These are phyloP conservation scores for Beta macrorhiza DNA, from an alignment of 179 eudicot species.

Conservation along the genomic window DNA sequence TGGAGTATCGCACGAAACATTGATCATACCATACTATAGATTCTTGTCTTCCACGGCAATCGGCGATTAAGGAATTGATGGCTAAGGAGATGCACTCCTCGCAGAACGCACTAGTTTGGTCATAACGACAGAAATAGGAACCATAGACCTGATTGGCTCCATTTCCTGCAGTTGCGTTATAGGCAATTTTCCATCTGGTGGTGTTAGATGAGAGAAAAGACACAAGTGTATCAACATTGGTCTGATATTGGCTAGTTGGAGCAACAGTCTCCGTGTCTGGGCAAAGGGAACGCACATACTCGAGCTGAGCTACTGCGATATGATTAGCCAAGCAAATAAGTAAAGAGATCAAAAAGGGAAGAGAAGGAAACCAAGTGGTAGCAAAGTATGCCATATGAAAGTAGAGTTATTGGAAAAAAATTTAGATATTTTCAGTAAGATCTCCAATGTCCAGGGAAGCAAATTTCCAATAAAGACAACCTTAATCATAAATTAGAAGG, in stretches of 20 bases:
- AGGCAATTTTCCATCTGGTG: background rate
- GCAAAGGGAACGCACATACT: constrained; percentile 24
- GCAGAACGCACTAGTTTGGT: constrained; percentile 21
- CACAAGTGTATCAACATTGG: constrained; percentile 21
- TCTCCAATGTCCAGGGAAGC: too few species aligned
- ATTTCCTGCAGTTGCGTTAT: constrained; percentile 27
- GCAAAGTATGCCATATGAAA: constrained; percentile 18
- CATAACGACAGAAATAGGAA: constrained; percentile 24
- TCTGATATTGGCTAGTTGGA: constrained; percentile 20
- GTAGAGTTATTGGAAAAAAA: background rate
- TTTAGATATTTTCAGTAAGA: too few species aligned
- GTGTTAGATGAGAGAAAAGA: constrained; percentile 19
- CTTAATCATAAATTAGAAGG: background rate
- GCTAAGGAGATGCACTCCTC: constrained; percentile 27
- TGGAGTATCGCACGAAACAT: constrained; percentile 34
- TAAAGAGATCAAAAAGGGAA: constrained; percentile 4
- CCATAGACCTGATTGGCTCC: constrained; percentile 30
- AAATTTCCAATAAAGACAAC: too few species aligned
- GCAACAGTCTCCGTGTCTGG: constrained; percentile 13
- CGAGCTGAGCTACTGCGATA: constrained; percentile 7
- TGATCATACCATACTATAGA: constrained; percentile 40
- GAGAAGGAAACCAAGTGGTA: background rate
- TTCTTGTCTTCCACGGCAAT: constrained; percentile 24
- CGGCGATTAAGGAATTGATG: background rate
- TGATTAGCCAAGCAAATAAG: background rate